phyloP scores from a whole-genome alignment of 352 stramenopile species.

The Hyaloperonospora arabidopsidis region DNA sequence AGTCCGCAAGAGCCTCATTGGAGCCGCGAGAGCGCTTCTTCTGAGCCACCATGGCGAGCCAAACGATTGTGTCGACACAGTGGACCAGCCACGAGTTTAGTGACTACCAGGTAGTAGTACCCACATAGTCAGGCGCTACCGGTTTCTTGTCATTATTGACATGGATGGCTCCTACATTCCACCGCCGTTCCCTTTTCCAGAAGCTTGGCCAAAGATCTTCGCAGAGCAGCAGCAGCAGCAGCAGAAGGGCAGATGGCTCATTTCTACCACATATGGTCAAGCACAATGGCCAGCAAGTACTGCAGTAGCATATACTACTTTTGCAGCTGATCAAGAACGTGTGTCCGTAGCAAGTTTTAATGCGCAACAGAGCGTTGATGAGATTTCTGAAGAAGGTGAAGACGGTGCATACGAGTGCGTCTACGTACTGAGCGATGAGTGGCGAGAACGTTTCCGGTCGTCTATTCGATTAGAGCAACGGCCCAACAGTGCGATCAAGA shows the following conservation, averaged over 20 bases:
- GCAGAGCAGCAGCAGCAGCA: slow-evolving; percentile 23
- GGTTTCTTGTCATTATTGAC: not conserved
- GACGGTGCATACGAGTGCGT: slow-evolving; percentile 58
- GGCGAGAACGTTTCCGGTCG: slow-evolving; percentile 43
- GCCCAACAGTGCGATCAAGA: slow-evolving; percentile 10
- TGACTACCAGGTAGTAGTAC: slow-evolving; percentile 1
- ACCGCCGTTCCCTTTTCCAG: slow-evolving; percentile 72
- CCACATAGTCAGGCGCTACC: too few species aligned
- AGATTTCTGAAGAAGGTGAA: not conserved
- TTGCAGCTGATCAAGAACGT: slow-evolving; percentile 1
- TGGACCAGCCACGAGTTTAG: not conserved
- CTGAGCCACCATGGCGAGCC: slow-evolving; percentile 19
- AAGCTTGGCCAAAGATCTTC: slow-evolving; percentile 50
- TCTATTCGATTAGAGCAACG: slow-evolving; percentile 12
- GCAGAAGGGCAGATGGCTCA: slow-evolving; percentile 38
- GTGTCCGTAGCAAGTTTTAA: too few species aligned
- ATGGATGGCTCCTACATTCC: slow-evolving; percentile 45
- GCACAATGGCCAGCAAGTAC: not conserved
- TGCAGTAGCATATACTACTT: slow-evolving; percentile 1
- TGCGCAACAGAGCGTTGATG: not conserved
- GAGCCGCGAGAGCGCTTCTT: slow-evolving; percentile 32
- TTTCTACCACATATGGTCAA: slow-evolving; percentile 16
- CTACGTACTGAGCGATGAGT: slow-evolving; percentile 69
- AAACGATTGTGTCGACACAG: not conserved
- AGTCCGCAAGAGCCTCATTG: slow-evolving; percentile 15